These are phyloP conservation scores for Cutaneotrichosporon sp. DNA, from an alignment of 1,284 basidiomycete genomes.

Conservation along the genomic window DNA sequence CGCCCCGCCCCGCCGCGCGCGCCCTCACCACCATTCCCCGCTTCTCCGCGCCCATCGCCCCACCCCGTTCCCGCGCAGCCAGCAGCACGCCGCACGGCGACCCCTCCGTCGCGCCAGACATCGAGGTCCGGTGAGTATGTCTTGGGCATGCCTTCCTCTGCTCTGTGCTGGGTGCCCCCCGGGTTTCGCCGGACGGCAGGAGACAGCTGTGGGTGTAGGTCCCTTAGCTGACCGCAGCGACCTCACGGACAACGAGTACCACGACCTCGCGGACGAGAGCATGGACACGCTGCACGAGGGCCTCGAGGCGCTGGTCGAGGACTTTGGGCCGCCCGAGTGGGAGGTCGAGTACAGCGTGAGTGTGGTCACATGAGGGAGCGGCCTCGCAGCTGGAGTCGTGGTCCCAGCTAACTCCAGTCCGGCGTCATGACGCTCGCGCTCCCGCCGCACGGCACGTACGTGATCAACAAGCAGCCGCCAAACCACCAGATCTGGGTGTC, in stretches of 20 bases:
- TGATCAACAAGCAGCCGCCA: conserved; percentile 99
- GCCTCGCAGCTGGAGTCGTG: no score
- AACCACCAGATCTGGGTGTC: conserved; percentile 99
- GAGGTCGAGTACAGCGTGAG: conserved; percentile 95
- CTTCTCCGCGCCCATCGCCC: background rate
- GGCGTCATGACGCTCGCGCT: conserved; percentile 88
- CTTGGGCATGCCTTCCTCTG: no score
- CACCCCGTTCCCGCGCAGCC: background rate
- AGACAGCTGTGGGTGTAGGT: no score
- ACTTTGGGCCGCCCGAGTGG: conserved; percentile 59
- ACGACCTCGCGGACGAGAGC: conserved; percentile 72
- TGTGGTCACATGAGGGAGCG: no score
- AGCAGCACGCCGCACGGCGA: conserved; percentile 23
- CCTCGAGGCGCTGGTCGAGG: conserved; percentile 76
- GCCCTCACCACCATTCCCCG: background rate
- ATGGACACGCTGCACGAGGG: conserved; percentile 81
- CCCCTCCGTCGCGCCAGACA: conserved; percentile 19
- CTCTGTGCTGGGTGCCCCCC: no score
- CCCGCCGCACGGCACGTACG: conserved; percentile 88
- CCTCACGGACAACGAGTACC: conserved; percentile 60
- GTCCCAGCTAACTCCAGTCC: conserved; percentile 59
- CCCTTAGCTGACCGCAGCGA: conserved; percentile 20
- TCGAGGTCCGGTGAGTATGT: conserved; percentile 24
- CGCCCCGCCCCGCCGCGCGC: background rate
- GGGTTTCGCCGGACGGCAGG: no score